Evolutionary conservation across 2,329 filamentous ascomycete species (phyloP).

Genomic region (Sporothrix pallida): DNA sequence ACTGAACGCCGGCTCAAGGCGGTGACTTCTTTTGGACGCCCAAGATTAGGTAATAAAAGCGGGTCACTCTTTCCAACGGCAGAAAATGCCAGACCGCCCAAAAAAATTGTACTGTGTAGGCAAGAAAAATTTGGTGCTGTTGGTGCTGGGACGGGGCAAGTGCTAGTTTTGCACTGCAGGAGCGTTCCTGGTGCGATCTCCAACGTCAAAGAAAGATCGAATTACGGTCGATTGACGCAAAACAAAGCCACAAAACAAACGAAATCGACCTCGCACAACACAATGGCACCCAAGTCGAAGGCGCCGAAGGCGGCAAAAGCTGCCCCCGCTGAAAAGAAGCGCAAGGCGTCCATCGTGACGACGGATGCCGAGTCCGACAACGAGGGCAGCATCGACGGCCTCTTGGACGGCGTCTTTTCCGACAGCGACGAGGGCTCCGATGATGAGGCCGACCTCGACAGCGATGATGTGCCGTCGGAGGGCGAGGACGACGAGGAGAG

Average conservation of each 20-base stretch:
- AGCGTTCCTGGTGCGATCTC: background rate
- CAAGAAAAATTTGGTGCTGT: slow-evolving; percentile 32
- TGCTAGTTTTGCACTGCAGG: slow-evolving; percentile 12
- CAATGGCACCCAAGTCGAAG: slow-evolving; percentile 50
- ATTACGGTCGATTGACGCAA: slow-evolving; percentile 14
- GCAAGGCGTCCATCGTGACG: slow-evolving; percentile 66
- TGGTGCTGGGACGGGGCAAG: background rate
- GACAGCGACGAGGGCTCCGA: slow-evolving; percentile 62
- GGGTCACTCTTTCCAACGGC: background rate
- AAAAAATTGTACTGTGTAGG: slow-evolving; percentile 38
- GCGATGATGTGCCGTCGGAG: slow-evolving; percentile 51
- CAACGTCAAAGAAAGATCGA: slow-evolving; percentile 21
- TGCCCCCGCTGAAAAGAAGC: slow-evolving; percentile 55
- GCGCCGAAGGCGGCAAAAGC: slow-evolving; percentile 34
- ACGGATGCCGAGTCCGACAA: slow-evolving; percentile 60
- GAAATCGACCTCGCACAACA: slow-evolving; percentile 16
- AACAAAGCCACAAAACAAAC: background rate
- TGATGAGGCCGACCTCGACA: slow-evolving; percentile 53
- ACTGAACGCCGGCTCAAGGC: background rate
- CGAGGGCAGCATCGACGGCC: slow-evolving; percentile 59
- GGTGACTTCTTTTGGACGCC: background rate
- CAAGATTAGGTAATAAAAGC: background rate
- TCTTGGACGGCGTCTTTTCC: slow-evolving; percentile 63
- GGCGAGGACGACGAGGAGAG: slow-evolving; percentile 52
- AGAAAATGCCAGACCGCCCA: slow-evolving; percentile 34